Evolutionary conservation across 1,284 basidiomycete species (phyloP), one percentile per base, ranked within the genome.

Genomic region (Rhodotorula sp.): DNA sequence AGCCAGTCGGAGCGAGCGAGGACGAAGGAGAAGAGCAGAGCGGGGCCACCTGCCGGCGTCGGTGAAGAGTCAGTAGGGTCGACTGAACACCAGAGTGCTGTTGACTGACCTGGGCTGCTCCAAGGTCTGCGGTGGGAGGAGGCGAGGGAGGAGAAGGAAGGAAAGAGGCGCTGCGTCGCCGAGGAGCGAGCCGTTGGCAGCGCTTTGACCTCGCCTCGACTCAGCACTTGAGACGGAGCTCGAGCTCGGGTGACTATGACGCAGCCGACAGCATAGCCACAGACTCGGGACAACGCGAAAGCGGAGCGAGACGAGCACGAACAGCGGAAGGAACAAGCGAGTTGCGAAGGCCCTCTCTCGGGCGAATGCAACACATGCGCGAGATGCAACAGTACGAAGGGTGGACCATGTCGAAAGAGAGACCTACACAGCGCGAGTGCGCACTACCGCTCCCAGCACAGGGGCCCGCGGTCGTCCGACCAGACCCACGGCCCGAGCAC

Each of bases 401-500:
- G 7, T 49, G 5, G 48, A 49, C 17, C 4, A 49, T 9, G 4
- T 7, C 7, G 14, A 44, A n/a, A 13, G 2, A 45, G 23, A 45
- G 57, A 16, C 44, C n/a, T 21, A 8, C 19, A 12, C 23, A 16
- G 19, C 12, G 34, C 57, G 25, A 7, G 34, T n/a, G 27, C 23
- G 14, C 10, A 1, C 7, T 44, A 53, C 16, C 62, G 25, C 19
- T 27, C n/a, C 68, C 62, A 66, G 53, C 72, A 74, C 44, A 58
- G 1, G 2, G 12, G 61, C 1, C 50, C 64, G n/a, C 74, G 49
- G 19, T 68, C 79, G 58, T 83, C 84, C 16, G 81, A 82, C 87
- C 88, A 89, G 71, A 88, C 84, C 2, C 89, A 85, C 34, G 89
- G 84, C 3, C 93, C 93, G 65, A 93, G 82, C 56, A 94, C 88